A percentile compares a stretch with the other conserved stretches of the same genome.
Evolutionary conservation across 2,329 filamentous ascomycete genomes (phyloP).

Genomic region (Cryoendolithus antarcticus): DNA sequence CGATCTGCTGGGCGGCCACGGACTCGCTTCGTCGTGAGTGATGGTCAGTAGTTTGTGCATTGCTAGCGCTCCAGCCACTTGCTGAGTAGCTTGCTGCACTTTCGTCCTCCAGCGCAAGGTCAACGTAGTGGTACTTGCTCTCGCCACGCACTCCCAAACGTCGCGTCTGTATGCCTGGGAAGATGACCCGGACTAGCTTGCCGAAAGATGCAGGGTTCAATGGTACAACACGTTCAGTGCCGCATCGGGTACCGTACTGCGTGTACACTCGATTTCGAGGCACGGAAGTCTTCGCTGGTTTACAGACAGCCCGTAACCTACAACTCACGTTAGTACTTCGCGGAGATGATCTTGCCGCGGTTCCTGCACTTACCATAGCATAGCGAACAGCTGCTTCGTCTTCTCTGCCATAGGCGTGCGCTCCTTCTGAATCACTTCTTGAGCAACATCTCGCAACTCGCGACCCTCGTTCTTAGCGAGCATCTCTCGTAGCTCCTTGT

Average conservation of each 20-base stretch:
- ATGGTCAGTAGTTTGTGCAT: conserved; percentile 2
- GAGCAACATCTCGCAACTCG: conserved; percentile 57
- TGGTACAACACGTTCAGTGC: conserved; percentile 84
- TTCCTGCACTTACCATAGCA: conserved; percentile 69
- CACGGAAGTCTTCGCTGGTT: conserved; percentile 69
- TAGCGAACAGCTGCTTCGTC: conserved; percentile 74
- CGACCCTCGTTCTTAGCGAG: conserved; percentile 58
- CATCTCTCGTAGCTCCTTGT: conserved; percentile 66
- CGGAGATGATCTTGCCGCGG: too few species aligned
- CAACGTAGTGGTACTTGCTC: conserved; percentile 91
- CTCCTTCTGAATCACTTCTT: conserved; percentile 66
- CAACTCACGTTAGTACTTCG: too few species aligned
- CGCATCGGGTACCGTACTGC: conserved; percentile 86
- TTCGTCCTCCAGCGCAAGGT: conserved; percentile 39
- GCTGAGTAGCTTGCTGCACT: conserved; percentile 12
- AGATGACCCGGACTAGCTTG: conserved; percentile 90
- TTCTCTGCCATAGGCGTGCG: conserved; percentile 70
- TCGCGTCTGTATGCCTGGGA: conserved; percentile 85
- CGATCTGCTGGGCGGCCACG: conserved; percentile 18
- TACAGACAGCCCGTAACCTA: conserved; percentile 64
- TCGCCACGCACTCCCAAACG: conserved; percentile 86
- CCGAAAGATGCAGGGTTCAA: conserved; percentile 95
- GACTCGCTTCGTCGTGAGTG: conserved; percentile 20
- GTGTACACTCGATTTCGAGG: conserved; percentile 88
- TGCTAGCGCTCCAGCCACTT: conserved; percentile 11